These are phyloP conservation scores for Saccharomycopsis capsularis DNA, from an alignment of 805 yeast genomes.

Conservation along the genomic window DNA sequence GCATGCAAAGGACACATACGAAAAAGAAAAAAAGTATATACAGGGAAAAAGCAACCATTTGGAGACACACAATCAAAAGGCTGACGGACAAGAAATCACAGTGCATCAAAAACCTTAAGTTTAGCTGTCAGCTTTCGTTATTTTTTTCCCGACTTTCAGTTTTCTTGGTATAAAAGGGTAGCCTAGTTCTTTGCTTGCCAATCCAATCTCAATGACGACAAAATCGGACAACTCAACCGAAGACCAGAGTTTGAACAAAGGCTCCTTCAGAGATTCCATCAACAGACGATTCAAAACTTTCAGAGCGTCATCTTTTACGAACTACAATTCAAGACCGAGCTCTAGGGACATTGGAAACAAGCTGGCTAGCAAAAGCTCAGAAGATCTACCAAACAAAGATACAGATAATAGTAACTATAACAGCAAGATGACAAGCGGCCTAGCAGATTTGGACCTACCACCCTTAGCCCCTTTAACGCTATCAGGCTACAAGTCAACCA, in stretches of 20 bases:
- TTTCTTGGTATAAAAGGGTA: no score
- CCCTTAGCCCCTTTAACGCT: constrained; percentile 53
- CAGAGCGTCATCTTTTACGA: background rate
- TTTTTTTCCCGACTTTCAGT: no score
- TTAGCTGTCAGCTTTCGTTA: no score
- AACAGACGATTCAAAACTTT: constrained; percentile 1
- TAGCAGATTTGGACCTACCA: constrained; percentile 4
- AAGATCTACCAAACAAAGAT: background rate
- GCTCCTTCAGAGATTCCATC: constrained; percentile 7
- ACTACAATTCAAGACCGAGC: background rate
- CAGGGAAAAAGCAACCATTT: background rate
- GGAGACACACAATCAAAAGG: no score
- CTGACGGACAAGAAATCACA: no score
- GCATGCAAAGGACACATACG: no score
- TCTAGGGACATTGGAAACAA: background rate
- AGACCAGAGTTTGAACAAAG: background rate
- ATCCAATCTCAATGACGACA: background rate
- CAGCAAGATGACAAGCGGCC: background rate
- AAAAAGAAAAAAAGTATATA: background rate
- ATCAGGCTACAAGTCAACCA: constrained; percentile 51
- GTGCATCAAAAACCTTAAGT: no score
- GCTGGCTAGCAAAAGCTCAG: background rate
- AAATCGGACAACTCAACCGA: background rate
- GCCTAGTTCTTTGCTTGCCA: no score
- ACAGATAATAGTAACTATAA: background rate